These are phyloP conservation scores for Wickerhamiella allomyrinae DNA, from an alignment of 805 yeast genomes.

Conservation along the genomic window DNA sequence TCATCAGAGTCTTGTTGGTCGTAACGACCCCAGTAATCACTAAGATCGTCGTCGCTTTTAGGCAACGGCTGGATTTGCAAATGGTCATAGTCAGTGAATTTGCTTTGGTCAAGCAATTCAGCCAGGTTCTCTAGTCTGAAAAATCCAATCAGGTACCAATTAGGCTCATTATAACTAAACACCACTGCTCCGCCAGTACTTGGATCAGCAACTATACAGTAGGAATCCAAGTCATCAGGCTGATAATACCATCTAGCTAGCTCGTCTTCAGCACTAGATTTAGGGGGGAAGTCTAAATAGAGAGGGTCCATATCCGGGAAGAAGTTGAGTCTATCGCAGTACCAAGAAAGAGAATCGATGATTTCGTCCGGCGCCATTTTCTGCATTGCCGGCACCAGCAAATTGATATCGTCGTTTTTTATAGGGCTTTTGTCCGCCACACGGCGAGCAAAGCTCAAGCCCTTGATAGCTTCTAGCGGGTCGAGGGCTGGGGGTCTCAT, in stretches of 20 bases:
- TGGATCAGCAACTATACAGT: slow-evolving; percentile 7
- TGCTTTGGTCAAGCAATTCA: not conserved
- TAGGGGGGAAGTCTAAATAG: not conserved
- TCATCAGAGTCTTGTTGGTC: slow-evolving; percentile 4
- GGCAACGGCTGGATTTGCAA: not conserved
- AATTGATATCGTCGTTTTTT: not conserved
- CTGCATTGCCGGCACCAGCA: not conserved
- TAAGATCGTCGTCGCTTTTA: slow-evolving; percentile 1
- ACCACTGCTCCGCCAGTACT: slow-evolving; percentile 7
- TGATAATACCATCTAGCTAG: slow-evolving; percentile 5
- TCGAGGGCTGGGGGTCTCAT: slow-evolving; percentile 2
- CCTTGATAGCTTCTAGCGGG: not conserved
- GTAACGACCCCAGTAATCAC: slow-evolving; percentile 12
- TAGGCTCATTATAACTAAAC: slow-evolving; percentile 6
- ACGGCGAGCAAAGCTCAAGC: not conserved
- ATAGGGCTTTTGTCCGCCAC: not conserved
- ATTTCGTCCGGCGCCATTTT: not conserved
- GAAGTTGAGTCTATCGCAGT: slow-evolving; percentile 8
- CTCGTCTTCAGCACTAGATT: not conserved
- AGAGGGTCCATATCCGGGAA: not conserved
- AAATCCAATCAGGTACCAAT: slow-evolving; percentile 15
- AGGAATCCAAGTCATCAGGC: slow-evolving; percentile 11
- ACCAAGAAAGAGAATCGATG: slow-evolving; percentile 10
- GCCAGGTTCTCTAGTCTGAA: slow-evolving; percentile 2
- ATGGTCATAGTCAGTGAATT: not conserved